Conservation (phyloP, 495 filamentous ascomycete genomes). For the Aspergillus kassunensis region DNA sequence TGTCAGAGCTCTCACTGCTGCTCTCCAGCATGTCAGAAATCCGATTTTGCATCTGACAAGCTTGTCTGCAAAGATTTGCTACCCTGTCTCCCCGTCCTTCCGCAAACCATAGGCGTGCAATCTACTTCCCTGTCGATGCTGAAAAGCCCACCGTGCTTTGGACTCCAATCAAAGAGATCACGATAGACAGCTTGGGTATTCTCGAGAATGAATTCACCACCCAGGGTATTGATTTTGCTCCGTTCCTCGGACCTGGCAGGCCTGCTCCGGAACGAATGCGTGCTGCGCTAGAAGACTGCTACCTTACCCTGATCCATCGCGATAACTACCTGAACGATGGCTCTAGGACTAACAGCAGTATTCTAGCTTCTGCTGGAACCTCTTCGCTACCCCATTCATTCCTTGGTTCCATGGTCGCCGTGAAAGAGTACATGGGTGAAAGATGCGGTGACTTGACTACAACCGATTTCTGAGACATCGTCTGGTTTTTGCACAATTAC, state of each 20-base stretch:
- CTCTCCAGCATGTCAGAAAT: neutral
- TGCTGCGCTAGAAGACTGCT: neutral
- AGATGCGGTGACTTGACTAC: neutral
- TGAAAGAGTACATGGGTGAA: neutral
- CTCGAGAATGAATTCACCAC: neutral
- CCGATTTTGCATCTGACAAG: neutral
- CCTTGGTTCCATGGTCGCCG: neutral
- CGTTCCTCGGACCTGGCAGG: neutral
- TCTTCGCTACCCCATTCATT: neutral
- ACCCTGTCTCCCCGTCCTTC: neutral
- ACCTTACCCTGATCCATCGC: neutral
- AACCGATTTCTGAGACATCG: neutral
- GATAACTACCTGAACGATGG: neutral
- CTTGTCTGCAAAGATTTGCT: neutral
- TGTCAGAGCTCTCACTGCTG: neutral
- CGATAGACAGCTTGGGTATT: too few relatives aligned
- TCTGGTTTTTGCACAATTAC: neutral
- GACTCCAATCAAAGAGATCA: neutral
- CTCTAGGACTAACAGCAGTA: neutral
- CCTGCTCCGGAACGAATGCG: neutral
- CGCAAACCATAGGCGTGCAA: neutral
- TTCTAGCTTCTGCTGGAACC: neutral
- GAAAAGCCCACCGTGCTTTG: neutral
- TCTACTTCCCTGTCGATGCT: neutral
- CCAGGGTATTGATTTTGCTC: neutral